Evolutionary conservation across 2,329 filamentous ascomycete genomes (phyloP), one percentile per base, ranked within the genome.

Genomic region (Fusarium lyarnte): DNA sequence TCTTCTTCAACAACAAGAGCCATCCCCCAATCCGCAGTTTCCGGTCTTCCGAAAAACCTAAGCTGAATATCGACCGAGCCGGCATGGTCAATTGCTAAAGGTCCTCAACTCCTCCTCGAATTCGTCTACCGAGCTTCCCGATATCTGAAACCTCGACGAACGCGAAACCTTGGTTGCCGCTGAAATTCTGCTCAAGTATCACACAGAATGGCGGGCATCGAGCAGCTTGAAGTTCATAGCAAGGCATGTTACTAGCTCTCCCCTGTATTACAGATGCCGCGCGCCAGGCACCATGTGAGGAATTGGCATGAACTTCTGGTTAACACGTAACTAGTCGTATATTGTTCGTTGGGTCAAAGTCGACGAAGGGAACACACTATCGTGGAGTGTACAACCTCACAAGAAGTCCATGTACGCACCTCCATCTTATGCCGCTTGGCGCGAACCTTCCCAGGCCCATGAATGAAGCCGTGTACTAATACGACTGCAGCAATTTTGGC

Each of bases 261-360:
- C 31, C 23, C 29, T 43, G 36, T 11, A 55, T 52, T 23, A 46
- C 46, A 21, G 42, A 58, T 29, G 45, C 47, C 27, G 42, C 27
- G 42, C 23, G 12, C 35, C 29, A 49, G 41, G 54, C 61, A 17
- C 19, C 35, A 14, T 39, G 38, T 23, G 46, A 36, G 19, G 36
- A 39, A 38, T 23, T 23, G 39, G 46, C 36, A 25, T 33, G 57
- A 60, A 58, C 62, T 27, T 31, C 57, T 58, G 46, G 66, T 78
- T 80, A 74, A 79, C 65, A 54, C 29, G n/a, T 41, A n/a, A 25
- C 21, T 75, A 98, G 96, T 97, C 94, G 73, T 99, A 99, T 84
- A 94, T 99, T 77, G 94, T 99, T 63, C 94, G 96, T 79, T 99
- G 96, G 95, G 93, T 98, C 76, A 92, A 94, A 80, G 95, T 98